Evolutionary conservation across 805 yeast species (phyloP), one percentile per base, ranked within the genome.

Genomic region (Yamadazyma phyllophila): DNA sequence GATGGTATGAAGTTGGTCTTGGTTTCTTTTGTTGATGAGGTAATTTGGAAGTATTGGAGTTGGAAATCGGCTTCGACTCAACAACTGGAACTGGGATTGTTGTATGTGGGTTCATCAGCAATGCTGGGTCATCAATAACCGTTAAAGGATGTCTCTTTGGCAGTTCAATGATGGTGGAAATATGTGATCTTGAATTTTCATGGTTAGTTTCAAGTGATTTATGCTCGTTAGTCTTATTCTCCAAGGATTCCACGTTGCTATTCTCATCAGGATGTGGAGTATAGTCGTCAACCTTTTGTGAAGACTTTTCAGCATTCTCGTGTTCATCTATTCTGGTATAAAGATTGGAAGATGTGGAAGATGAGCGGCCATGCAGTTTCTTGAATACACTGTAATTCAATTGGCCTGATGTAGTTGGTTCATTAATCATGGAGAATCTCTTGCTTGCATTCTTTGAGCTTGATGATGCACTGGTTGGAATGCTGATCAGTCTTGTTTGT

Each of bases 1-100:
- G 95, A 59, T 87, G 91, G 58, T 84, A 87, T 8, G 94, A 85
- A 0, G 92, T 86, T 35, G 96, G 95, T 61, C 96, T 77, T 46
- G 89, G 91, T 57, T 79, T 83, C 61, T 80, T 77, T 40, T 58
- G 59, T 9, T 73, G 57, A 26, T 74, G 77, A 7, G 78, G 77
- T 42, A 74, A 63, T 56, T 69, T 65, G 3, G 58, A 43, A 12
- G 63, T 58, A 48, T 58, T 63, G 14, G 61, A 50, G 9, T 24
- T 12, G 14, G 36, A 16, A 13, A 26, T 13, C 7, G 29, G 17
- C 16, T 26, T 26, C 7, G 38, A 6, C 12, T 44, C 39, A 7
- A 44, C 14, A 20, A 44, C 27, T 16, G 48, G 48, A 6, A 45
- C 16, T 24, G 48, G 45, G 24, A 41, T 37, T 16, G 49, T 41